Evolutionary conservation across 192 early-diverging fungal species (phyloP).

Genomic region (Oehlia diaphana): DNA sequence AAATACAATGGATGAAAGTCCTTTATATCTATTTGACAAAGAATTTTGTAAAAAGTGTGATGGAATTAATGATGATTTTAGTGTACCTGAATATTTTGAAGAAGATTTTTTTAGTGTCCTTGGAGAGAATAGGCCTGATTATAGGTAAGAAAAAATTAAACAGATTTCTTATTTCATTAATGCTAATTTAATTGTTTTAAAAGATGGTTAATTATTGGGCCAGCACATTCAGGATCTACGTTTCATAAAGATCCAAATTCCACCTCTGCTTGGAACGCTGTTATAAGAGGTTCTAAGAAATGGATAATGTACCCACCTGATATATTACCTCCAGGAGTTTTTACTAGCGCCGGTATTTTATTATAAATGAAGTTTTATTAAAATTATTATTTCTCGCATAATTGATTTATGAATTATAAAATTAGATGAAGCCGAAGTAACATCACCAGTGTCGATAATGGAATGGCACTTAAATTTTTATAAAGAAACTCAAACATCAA

Average conservation of each 20-base stretch:
- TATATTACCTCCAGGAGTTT: conserved; percentile 66
- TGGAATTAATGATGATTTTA: conserved; percentile 52
- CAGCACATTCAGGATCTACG: conserved; percentile 60
- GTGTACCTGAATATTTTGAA: conserved; percentile 60
- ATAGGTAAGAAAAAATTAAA: conserved; percentile 24
- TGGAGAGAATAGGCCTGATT: conserved; percentile 59
- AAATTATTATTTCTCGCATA: not conserved
- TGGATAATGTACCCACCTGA: conserved; percentile 75
- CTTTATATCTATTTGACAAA: conserved; percentile 73
- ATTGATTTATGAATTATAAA: not conserved
- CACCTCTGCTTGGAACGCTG: conserved; percentile 74
- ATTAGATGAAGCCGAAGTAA: conserved; percentile 66
- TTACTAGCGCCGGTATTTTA: conserved; percentile 48
- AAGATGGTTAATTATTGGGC: conserved; percentile 71
- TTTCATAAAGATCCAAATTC: conserved; percentile 79
- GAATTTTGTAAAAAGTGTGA: conserved; percentile 49
- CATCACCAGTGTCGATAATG: conserved; percentile 66
- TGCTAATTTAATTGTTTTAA: not conserved
- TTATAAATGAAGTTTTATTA: too few relatives aligned
- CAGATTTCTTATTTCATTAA: not conserved
- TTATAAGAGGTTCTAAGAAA: conserved; percentile 67
- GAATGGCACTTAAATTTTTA: conserved; percentile 72
- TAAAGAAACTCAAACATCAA: conserved; percentile 46
- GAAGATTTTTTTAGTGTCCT: conserved; percentile 66
- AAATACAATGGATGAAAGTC: conserved; percentile 56